Evolutionary conservation across 108 stramenopile genomes (phyloP).

Genomic region (Schizochytrium sp.): DNA sequence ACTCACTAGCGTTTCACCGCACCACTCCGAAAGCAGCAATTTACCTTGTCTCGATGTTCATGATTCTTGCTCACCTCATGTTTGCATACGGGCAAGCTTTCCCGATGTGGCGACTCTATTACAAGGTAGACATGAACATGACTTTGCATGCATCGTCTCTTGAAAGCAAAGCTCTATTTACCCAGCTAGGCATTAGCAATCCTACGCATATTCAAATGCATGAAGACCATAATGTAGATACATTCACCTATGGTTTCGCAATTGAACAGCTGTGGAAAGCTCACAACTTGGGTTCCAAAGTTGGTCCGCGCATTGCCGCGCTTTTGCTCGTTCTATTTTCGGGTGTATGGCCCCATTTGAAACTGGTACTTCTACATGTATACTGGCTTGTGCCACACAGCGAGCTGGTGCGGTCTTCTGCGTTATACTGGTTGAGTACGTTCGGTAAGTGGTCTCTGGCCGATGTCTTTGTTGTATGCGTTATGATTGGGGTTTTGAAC

Average conservation of each 20-base stretch:
- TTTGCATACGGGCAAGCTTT: slow-evolving; percentile 69
- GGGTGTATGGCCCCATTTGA: slow-evolving; percentile 86
- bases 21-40: slow-evolving; percentile 68
- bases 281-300: slow-evolving; percentile 75
- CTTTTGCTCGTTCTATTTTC: slow-evolving; percentile 80
- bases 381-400: slow-evolving; percentile 78
- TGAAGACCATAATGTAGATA: slow-evolving; percentile 76
- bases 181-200: slow-evolving; percentile 74
- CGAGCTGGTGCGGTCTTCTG: slow-evolving; percentile 71
- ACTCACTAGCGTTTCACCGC: neutral
- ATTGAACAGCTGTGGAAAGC: slow-evolving; percentile 84
- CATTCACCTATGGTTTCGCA: slow-evolving; percentile 86
- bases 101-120: slow-evolving; percentile 84
- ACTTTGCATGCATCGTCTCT: slow-evolving; percentile 78
- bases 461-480: slow-evolving; percentile 86
- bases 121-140: slow-evolving; percentile 73
- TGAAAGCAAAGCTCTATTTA: slow-evolving; percentile 72
- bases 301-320: slow-evolving; percentile 78
- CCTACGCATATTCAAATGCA: slow-evolving; percentile 68
- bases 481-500: slow-evolving; percentile 85
- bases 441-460: slow-evolving; percentile 87
- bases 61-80: slow-evolving; percentile 75
- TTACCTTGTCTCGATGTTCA: slow-evolving; percentile 73
- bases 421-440: slow-evolving; percentile 77
- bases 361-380: slow-evolving; percentile 77